Conservation (phyloP, 1,139 yeast genomes). For the Diutina sp. region DNA sequence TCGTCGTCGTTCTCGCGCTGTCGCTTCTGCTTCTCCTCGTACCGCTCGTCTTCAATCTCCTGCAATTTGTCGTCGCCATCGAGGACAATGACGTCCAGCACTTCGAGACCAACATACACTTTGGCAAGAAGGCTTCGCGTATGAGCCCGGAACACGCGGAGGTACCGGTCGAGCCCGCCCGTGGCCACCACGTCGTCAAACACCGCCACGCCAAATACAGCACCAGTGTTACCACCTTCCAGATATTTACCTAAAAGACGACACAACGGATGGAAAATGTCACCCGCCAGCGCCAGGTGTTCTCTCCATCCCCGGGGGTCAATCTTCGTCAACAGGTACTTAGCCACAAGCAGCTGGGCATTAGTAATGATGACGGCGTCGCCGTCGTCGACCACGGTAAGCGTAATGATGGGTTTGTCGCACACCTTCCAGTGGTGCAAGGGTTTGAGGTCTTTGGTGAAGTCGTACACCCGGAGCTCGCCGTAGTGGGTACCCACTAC, state of each 20-base stretch:
- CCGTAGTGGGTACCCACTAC: conserved; percentile 63
- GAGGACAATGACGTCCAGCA: conserved; percentile 43
- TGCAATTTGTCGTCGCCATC: conserved; percentile 29
- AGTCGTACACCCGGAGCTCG: conserved; percentile 50
- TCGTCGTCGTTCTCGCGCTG: conserved; percentile 14
- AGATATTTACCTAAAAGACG: conserved; percentile 29
- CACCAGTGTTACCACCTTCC: conserved; percentile 35
- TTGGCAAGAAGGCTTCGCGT: conserved; percentile 53
- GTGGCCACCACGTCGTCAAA: conserved; percentile 23
- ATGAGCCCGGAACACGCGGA: conserved; percentile 57
- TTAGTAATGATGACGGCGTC: conserved; percentile 41
- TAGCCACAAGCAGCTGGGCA: conserved; percentile 40
- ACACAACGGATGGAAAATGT: conserved; percentile 22
- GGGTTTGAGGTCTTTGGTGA: conserved; percentile 50
- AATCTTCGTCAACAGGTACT: conserved; percentile 28
- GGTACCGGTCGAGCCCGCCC: conserved; percentile 81
- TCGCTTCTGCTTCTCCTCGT: conserved; percentile 10
- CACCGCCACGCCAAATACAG: conserved; percentile 19
- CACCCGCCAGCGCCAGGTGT: conserved; percentile 33
- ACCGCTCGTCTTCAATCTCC: conserved; percentile 7
- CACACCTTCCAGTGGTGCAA: conserved; percentile 32
- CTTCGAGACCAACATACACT: conserved; percentile 64
- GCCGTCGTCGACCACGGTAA: conserved; percentile 17
- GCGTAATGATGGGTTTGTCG: conserved; percentile 33
- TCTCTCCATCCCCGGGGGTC: conserved; percentile 25